Conservation (phyloP, 1,284 basidiomycete genomes). For the Heliocybe sulcata region DNA sequence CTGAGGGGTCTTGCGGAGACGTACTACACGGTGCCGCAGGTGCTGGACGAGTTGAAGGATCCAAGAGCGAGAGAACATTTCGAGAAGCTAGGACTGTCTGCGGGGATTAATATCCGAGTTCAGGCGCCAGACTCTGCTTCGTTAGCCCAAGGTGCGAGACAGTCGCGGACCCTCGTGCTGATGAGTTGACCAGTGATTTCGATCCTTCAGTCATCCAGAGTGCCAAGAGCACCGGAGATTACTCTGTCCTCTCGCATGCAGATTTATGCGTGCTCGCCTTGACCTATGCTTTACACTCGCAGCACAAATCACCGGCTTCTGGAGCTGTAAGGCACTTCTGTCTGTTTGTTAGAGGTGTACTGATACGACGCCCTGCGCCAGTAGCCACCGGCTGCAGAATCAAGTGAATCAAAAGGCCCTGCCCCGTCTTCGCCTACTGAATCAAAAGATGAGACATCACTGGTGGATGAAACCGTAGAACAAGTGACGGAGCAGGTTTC, state of each 20-base stretch:
- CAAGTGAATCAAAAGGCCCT: neutral
- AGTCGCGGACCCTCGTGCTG: neutral
- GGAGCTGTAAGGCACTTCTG: conserved; percentile 9
- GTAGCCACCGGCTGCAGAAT: neutral
- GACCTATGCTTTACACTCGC: conserved; percentile 71
- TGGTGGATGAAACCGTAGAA: neutral
- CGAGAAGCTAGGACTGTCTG: conserved; percentile 64
- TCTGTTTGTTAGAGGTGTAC: neutral
- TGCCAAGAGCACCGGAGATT: conserved; percentile 97
- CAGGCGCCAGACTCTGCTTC: conserved; percentile 68
- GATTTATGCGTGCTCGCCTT: conserved; percentile 92
- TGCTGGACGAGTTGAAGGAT: conserved; percentile 85
- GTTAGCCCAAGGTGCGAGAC: conserved; percentile 66
- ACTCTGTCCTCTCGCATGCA: conserved; percentile 84
- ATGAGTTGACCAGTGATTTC: neutral
- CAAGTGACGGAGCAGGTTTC: neutral
- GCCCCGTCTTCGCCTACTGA: neutral
- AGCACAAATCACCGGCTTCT: conserved; percentile 25
- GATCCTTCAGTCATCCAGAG: conserved; percentile 78
- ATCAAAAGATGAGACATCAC: conserved; percentile 3
- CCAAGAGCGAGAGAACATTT: conserved; percentile 81
- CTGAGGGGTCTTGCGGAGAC: conserved; percentile 77
- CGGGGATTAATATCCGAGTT: conserved; percentile 73
- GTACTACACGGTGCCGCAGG: conserved; percentile 85
- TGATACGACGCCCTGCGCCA: neutral